These are phyloP conservation scores for Hsuehochloa calcarea DNA, from an alignment of 176 grass and related monocot species.

Conservation along the genomic window DNA sequence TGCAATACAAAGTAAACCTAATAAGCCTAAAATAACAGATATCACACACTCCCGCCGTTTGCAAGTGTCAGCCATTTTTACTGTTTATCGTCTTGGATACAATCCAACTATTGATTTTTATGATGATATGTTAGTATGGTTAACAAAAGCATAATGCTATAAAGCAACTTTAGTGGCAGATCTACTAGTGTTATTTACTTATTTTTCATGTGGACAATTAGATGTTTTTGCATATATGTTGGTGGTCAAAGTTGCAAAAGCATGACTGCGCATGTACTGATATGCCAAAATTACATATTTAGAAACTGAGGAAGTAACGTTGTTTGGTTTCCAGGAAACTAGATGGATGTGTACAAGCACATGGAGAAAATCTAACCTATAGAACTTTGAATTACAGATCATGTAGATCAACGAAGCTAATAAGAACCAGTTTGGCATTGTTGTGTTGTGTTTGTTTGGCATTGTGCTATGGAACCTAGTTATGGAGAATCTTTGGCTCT, in stretches of 20 bases:
- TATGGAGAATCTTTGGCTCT: constrained; percentile 7
- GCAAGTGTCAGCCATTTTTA: background rate
- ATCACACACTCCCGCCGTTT: background rate
- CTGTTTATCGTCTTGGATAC: background rate
- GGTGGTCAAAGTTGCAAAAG: background rate
- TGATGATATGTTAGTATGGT: background rate
- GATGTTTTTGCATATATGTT: background rate
- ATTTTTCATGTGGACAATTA: background rate
- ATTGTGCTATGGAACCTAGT: constrained; percentile 6
- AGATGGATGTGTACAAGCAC: constrained; percentile 4
- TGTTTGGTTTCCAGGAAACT: background rate
- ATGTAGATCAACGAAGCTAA: constrained; percentile 13
- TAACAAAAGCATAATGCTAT: background rate
- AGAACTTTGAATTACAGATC: background rate
- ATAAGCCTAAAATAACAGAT: background rate
- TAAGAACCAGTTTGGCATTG: background rate
- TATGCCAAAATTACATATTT: constrained; percentile 15
- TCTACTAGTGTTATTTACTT: background rate
- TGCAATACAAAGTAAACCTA: background rate
- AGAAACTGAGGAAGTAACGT: background rate
- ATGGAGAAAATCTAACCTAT: background rate
- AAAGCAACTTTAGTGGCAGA: constrained; percentile 7
- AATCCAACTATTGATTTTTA: background rate
- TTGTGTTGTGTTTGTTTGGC: background rate
- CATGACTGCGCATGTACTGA: background rate